Conservation (phyloP, 169 alveolate species). For the Toxoplasma gondii region DNA sequence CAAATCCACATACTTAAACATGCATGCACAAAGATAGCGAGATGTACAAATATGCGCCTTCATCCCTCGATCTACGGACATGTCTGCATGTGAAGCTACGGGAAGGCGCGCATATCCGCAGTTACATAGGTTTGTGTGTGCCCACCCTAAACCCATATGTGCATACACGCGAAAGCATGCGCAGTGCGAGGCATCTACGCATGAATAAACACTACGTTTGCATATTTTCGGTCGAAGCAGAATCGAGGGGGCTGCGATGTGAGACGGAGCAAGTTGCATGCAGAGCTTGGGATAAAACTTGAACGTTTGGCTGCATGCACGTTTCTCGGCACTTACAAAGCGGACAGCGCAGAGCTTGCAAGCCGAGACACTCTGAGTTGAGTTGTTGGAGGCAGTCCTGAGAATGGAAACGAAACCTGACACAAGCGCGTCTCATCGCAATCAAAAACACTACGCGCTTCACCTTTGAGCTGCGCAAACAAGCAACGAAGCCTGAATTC, state of each 20-base stretch:
- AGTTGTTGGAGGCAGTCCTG: conserved; percentile 40
- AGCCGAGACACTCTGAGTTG: conserved; percentile 28
- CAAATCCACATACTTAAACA: not conserved
- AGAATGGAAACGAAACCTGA: not conserved
- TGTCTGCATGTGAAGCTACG: not conserved
- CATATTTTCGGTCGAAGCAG: too few relatives aligned
- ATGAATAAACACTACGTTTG: not conserved
- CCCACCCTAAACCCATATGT: not conserved
- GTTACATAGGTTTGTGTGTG: not conserved
- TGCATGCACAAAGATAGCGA: not conserved
- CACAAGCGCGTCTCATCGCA: not conserved
- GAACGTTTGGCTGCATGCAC: not conserved
- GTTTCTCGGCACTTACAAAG: conserved; percentile 6
- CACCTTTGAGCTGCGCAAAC: not conserved
- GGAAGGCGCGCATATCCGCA: not conserved
- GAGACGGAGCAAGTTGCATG: too few relatives aligned
- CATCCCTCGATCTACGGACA: not conserved
- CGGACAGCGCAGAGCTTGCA: conserved; percentile 40
- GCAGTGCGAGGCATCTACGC: not conserved
- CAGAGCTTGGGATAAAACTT: too few relatives aligned
- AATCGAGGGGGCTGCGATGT: too few relatives aligned
- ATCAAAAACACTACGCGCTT: not conserved
- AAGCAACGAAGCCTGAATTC: not conserved
- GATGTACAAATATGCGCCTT: not conserved
- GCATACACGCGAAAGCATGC: not conserved